A percentile compares a stretch with the other conserved stretches of the same genome.
phyloP scores from a whole-genome alignment of 306 rosid species.

The Castanopsis chinensis region DNA sequence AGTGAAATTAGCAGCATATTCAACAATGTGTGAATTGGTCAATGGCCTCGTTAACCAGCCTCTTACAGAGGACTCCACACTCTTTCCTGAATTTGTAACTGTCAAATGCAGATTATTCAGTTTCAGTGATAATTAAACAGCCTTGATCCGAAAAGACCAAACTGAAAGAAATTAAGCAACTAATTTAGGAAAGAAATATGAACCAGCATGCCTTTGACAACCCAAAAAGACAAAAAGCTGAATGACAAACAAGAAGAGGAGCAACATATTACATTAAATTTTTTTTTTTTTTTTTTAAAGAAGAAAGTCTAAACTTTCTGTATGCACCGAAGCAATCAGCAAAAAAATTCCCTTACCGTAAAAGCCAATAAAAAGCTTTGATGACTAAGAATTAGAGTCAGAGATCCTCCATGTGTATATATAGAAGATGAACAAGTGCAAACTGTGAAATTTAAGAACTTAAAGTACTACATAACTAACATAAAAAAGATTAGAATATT shows the following conservation, averaged over 20 bases:
- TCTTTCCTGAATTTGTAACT: slow-evolving; percentile 71
- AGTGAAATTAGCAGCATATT: slow-evolving; percentile 62
- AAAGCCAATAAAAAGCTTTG: background rate
- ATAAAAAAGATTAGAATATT: background rate
- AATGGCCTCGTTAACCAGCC: slow-evolving; percentile 78
- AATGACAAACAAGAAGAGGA: background rate
- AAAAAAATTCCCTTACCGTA: background rate
- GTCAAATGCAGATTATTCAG: slow-evolving; percentile 4
- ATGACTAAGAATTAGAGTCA: background rate
- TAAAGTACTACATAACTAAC: background rate
- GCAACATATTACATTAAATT: background rate
- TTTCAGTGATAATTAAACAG: background rate
- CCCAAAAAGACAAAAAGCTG: background rate
- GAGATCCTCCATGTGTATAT: background rate
- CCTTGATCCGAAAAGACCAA: background rate
- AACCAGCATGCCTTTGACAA: background rate
- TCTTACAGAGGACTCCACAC: slow-evolving; percentile 50
- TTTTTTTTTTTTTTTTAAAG: no score
- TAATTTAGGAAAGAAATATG: background rate
- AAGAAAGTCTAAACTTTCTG: background rate
- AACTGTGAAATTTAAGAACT: background rate
- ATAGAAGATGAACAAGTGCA: background rate
- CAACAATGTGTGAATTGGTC: slow-evolving; percentile 47
- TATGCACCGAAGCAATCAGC: no score
- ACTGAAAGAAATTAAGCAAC: background rate